These are phyloP conservation scores for Penicillium hesseltinei DNA, from an alignment of 2,329 filamentous ascomycete genomes.

Conservation along the genomic window DNA sequence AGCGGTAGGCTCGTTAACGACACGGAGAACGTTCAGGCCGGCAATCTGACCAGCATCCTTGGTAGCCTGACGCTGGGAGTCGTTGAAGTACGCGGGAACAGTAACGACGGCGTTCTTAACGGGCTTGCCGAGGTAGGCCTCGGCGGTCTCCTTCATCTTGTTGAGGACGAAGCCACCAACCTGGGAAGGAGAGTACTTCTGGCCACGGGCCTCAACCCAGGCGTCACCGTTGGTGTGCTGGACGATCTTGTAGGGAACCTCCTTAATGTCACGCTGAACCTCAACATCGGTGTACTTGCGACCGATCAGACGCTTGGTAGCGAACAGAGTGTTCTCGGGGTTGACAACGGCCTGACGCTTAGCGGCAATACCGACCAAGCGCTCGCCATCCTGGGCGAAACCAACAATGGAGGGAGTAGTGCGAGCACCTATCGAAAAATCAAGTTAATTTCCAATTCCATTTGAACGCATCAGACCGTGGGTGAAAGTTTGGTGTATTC, in stretches of 20 bases:
- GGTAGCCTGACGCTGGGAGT: conserved; percentile 95
- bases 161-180: conserved; percentile 93
- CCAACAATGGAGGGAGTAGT: conserved; percentile 94
- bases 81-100: conserved; percentile 97
- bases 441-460: conserved; percentile 17
- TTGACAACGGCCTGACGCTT: conserved; percentile 99
- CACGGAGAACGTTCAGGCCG: conserved; percentile 93
- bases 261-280: conserved; percentile 94
- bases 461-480: neutral
- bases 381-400: conserved; percentile 93
- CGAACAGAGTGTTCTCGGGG: conserved; percentile 97
- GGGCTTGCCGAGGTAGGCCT: conserved; percentile 84
- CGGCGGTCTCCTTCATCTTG: conserved; percentile 99
- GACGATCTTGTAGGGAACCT: conserved; percentile 98
- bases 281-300: conserved; percentile 93
- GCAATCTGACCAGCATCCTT: conserved; percentile 97
- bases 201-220: conserved; percentile 87
- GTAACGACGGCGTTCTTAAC: conserved; percentile 97
- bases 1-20: conserved; percentile 96
- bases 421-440: conserved; percentile 62
- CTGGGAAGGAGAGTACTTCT: conserved; percentile 98
- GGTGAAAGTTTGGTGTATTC: neutral
- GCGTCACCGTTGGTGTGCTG: conserved; percentile 96
- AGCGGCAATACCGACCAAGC: conserved; percentile 92
- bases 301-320: conserved; percentile 97